Evolutionary conservation across 2,329 filamentous ascomycete genomes (phyloP).

Genomic region (Fusarium phyllophilum): DNA sequence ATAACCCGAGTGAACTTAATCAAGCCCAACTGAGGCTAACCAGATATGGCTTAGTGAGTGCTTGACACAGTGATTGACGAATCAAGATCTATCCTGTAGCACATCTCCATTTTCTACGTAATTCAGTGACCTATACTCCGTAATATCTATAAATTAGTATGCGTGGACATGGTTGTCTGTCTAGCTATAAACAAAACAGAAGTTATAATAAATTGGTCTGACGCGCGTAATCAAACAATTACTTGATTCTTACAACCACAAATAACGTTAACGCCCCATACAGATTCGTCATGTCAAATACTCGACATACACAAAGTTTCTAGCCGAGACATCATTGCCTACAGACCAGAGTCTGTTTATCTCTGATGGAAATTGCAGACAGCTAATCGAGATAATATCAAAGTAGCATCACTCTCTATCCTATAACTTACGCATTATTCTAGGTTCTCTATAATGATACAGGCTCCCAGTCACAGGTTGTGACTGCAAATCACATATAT

Average conservation of each 20-base stretch:
- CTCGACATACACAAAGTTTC: not conserved
- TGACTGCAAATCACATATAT: too few species aligned
- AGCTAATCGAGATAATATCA: not conserved
- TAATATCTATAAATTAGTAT: not conserved
- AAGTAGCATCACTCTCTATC: too few species aligned
- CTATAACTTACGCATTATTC: not conserved
- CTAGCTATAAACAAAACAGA: accelerated
- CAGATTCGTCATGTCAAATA: too few species aligned
- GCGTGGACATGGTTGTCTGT: accelerated
- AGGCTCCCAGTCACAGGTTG: accelerated
- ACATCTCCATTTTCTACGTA: accelerated
- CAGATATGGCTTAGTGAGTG: accelerated
- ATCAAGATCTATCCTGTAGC: not conserved
- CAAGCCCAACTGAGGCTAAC: not conserved
- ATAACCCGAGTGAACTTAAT: not conserved
- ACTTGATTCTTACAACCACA: too few species aligned
- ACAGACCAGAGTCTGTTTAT: not conserved
- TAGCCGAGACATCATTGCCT: not conserved
- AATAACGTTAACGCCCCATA: accelerated
- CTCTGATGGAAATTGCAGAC: accelerated
- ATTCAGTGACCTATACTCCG: too few species aligned
- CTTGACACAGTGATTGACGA: accelerated
- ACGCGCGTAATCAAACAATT: not conserved
- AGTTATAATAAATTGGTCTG: accelerated
- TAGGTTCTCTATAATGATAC: not conserved